These are phyloP conservation scores for Ogataea saltuana DNA, from an alignment of 805 yeast species.

Conservation along the genomic window DNA sequence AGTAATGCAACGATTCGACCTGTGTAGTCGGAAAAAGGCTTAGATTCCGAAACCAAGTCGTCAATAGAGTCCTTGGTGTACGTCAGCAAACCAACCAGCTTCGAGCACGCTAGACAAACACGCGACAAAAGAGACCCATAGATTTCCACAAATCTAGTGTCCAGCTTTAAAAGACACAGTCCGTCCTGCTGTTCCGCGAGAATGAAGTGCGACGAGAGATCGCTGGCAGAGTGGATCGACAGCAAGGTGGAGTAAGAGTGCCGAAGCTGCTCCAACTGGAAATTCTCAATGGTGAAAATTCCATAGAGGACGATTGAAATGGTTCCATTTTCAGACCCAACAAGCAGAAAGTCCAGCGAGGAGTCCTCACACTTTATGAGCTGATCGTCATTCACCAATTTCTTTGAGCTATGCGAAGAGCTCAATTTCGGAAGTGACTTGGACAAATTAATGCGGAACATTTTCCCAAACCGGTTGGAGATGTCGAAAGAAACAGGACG, in stretches of 20 bases:
- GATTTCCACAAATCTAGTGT: constrained; percentile 30
- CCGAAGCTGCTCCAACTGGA: constrained; percentile 20
- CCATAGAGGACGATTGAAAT: constrained; percentile 35
- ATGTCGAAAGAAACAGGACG: constrained; percentile 15
- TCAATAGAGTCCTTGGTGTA: constrained; percentile 37
- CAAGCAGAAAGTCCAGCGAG: constrained; percentile 30
- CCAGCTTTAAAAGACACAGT: constrained; percentile 24
- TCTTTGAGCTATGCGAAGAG: constrained; percentile 21
- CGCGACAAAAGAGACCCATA: constrained; percentile 34
- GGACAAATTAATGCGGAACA: constrained; percentile 28
- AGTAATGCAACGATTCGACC: constrained; percentile 38
- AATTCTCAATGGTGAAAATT: constrained; percentile 34
- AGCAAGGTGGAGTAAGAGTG: constrained; percentile 19
- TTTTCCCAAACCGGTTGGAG: constrained; percentile 15
- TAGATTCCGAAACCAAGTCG: constrained; percentile 33
- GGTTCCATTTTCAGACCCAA: constrained; percentile 28
- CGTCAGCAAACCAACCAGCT: constrained; percentile 36
- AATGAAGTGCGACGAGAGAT: constrained; percentile 29
- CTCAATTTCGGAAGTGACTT: constrained; percentile 30
- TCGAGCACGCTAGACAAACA: constrained; percentile 38
- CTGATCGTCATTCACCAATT: constrained; percentile 26
- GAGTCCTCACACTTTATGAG: constrained; percentile 27
- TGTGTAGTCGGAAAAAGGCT: constrained; percentile 41
- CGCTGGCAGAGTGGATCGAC: constrained; percentile 21
- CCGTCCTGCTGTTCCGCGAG: constrained; percentile 23